Conservation (phyloP, 805 yeast species). For the Lipomyces kockii region DNA sequence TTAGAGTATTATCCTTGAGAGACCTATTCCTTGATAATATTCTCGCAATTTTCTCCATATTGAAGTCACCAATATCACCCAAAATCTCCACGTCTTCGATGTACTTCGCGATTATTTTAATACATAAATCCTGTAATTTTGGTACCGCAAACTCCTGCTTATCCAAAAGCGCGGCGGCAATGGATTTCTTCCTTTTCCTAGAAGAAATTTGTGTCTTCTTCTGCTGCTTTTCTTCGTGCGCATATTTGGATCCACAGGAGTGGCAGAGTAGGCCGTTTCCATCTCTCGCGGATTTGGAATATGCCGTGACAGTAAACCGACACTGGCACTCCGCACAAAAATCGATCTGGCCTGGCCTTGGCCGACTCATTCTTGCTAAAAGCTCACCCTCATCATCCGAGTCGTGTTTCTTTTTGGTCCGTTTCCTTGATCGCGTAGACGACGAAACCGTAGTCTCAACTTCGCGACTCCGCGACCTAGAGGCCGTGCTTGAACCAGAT, state of each 20-base stretch:
- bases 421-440: not conserved
- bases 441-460: not conserved
- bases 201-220: conserved; percentile 60
- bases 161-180: conserved; percentile 84
- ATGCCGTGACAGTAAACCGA: conserved; percentile 66
- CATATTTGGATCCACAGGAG: conserved; percentile 61
- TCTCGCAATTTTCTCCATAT: conserved; percentile 70
- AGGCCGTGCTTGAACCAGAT: conserved; percentile 4
- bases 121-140: conserved; percentile 81
- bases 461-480: conserved; percentile 6
- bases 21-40: conserved; percentile 85
- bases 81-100: conserved; percentile 77
- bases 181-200: conserved; percentile 72
- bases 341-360: conserved; percentile 48
- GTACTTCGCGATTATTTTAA: conserved; percentile 64
- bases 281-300: conserved; percentile 54
- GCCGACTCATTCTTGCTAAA: conserved; percentile 16
- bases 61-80: conserved; percentile 82
- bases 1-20: conserved; percentile 69
- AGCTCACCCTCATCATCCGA: conserved; percentile 32
- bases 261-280: conserved; percentile 60
- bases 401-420: conserved; percentile 28
- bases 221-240: conserved; percentile 51
- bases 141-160: conserved; percentile 66
- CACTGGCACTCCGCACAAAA: conserved; percentile 66